Conservation (phyloP, 2,329 filamentous ascomycete species). For the Leptographium radiaticola region DNA sequence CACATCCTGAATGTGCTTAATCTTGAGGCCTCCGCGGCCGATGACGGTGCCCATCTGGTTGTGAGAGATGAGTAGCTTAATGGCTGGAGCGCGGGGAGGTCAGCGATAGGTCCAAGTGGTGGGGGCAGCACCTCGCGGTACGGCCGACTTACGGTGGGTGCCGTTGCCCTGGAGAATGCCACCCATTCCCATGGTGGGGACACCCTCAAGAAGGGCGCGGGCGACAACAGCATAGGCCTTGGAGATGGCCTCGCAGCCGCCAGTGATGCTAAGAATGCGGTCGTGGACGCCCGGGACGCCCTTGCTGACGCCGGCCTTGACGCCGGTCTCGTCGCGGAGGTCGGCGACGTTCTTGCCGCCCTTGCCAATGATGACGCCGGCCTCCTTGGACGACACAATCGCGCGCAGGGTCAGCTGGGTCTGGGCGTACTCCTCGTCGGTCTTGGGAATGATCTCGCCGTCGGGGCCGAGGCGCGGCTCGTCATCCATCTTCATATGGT, state of each 20-base stretch:
- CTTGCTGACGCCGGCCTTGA: constrained; percentile 97
- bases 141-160: constrained; percentile 68
- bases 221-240: constrained; percentile 91
- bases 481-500: constrained; percentile 54
- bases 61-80: constrained; percentile 96
- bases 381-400: constrained; percentile 97
- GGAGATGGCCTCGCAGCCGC: constrained; percentile 74
- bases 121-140: too few species aligned
- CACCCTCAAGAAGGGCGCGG: constrained; percentile 81
- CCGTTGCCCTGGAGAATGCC: constrained; percentile 76
- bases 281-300: constrained; percentile 96
- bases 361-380: constrained; percentile 97
- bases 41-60: constrained; percentile 99
- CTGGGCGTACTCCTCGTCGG: constrained; percentile 92
- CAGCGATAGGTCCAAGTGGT: background rate
- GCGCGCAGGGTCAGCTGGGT: constrained; percentile 88
- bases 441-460: constrained; percentile 71
- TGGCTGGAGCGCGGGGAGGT: constrained; percentile 41
- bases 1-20: constrained; percentile 97
- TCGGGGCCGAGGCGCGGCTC: constrained; percentile 52
- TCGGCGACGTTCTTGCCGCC: constrained; percentile 97
- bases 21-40: constrained; percentile 89
- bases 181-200: constrained; percentile 91
- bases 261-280: constrained; percentile 90
- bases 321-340: constrained; percentile 90